These are phyloP conservation scores for Cordyceps tenuipes DNA, from an alignment of 2,329 filamentous ascomycete genomes.

Conservation along the genomic window DNA sequence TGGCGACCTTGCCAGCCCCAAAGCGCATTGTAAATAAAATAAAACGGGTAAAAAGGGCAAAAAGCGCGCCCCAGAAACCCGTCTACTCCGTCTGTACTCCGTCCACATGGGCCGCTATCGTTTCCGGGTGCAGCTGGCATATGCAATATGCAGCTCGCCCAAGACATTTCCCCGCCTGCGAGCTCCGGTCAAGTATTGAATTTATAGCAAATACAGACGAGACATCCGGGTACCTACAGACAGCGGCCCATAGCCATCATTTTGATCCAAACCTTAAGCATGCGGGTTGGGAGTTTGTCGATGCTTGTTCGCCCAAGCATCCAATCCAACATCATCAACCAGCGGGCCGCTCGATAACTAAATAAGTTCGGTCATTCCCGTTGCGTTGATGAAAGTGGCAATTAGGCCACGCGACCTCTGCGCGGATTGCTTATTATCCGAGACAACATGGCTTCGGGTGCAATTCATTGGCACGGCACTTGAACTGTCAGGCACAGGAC, in stretches of 20 bases:
- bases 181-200: background rate
- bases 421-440: background rate
- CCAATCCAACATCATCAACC: background rate
- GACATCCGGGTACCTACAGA: background rate
- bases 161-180: background rate
- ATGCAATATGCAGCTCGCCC: background rate
- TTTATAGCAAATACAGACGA: background rate
- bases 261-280: too few relatives aligned
- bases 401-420: background rate
- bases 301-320: too few relatives aligned
- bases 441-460: background rate
- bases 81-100: background rate
- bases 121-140: background rate
- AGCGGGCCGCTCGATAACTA: background rate
- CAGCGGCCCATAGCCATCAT: too few relatives aligned
- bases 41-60: background rate
- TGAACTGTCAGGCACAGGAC: background rate
- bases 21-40: background rate
- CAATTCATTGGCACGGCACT: background rate
- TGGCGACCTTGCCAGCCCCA: background rate
- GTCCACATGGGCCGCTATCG: background rate
- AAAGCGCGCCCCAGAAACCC: background rate
- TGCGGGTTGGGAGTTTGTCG: too few relatives aligned
- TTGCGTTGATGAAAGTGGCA: background rate
- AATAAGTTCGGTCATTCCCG: background rate